Conservation (phyloP, 1,284 basidiomycete genomes). For the Neotropicomus parvogracilis region DNA sequence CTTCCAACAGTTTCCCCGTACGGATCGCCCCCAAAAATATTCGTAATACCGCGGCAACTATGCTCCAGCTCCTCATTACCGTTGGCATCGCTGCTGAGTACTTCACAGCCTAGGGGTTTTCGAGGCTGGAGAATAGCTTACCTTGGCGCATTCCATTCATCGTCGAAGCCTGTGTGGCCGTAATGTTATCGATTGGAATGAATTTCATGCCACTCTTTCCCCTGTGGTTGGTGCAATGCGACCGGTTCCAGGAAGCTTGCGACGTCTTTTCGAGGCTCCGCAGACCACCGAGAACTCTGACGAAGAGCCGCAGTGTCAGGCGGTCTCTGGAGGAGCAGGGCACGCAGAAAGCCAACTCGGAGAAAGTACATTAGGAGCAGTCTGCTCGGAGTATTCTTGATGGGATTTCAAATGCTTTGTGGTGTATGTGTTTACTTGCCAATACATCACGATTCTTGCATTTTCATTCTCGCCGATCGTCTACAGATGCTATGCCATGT, state of each 20-base stretch:
- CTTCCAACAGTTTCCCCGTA: slow-evolving; percentile 32
- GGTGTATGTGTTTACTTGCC: slow-evolving; percentile 25
- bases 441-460: slow-evolving; percentile 2
- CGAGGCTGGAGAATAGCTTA: slow-evolving; percentile 36
- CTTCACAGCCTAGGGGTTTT: slow-evolving; percentile 48
- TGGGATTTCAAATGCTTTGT: slow-evolving; percentile 42
- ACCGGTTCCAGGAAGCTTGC: slow-evolving; percentile 41
- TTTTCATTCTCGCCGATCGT: slow-evolving; percentile 28
- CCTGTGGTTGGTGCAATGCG: slow-evolving; percentile 47
- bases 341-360: slow-evolving; percentile 18
- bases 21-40: slow-evolving; percentile 43
- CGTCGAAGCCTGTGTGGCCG: slow-evolving; percentile 40
- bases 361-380: slow-evolving; percentile 37
- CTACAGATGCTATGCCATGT: slow-evolving; percentile 34
- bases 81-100: slow-evolving; percentile 47
- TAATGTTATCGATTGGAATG: slow-evolving; percentile 42
- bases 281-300: slow-evolving; percentile 13
- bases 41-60: slow-evolving; percentile 42
- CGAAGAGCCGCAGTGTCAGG: slow-evolving; percentile 24
- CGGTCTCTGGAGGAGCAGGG: slow-evolving; percentile 26
- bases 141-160: slow-evolving; percentile 50
- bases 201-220: slow-evolving; percentile 52
- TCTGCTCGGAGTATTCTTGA: slow-evolving; percentile 44
- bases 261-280: slow-evolving; percentile 22
- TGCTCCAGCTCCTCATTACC: slow-evolving; percentile 45